phyloP scores from a whole-genome alignment of 2,329 filamentous ascomycete genomes.

The Botryotinia narcissicola region DNA sequence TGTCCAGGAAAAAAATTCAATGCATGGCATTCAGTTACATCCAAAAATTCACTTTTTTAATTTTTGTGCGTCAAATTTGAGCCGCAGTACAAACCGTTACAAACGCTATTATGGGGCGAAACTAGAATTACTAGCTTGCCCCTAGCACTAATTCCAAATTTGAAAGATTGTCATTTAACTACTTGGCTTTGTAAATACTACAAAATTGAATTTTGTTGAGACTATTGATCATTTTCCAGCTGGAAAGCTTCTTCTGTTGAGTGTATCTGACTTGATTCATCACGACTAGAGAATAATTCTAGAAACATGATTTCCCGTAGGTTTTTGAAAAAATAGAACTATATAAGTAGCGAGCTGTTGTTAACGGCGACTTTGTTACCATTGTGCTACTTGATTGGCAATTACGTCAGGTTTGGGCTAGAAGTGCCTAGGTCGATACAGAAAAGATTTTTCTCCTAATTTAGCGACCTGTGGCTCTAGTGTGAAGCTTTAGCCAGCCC shows the following conservation, averaged over 20 bases:
- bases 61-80: background rate
- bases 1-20: accelerated
- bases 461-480: background rate
- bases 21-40: background rate
- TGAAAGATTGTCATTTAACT: background rate
- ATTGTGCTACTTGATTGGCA: background rate
- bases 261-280: background rate
- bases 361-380: background rate
- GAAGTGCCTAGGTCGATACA: background rate
- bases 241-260: background rate
- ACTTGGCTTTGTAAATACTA: background rate
- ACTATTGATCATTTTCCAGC: accelerated
- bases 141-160: background rate
- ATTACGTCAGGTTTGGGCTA: background rate
- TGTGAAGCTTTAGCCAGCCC: background rate
- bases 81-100: no score
- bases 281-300: background rate
- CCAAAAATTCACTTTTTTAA: background rate
- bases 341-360: background rate
- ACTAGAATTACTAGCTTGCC: background rate
- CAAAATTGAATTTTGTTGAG: background rate
- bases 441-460: background rate
- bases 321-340: background rate
- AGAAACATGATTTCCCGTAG: background rate
- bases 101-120: background rate